Evolutionary conservation across 306 rosid species (phyloP), one percentile per base, ranked within the genome.

Genomic region (Myrica gale): DNA sequence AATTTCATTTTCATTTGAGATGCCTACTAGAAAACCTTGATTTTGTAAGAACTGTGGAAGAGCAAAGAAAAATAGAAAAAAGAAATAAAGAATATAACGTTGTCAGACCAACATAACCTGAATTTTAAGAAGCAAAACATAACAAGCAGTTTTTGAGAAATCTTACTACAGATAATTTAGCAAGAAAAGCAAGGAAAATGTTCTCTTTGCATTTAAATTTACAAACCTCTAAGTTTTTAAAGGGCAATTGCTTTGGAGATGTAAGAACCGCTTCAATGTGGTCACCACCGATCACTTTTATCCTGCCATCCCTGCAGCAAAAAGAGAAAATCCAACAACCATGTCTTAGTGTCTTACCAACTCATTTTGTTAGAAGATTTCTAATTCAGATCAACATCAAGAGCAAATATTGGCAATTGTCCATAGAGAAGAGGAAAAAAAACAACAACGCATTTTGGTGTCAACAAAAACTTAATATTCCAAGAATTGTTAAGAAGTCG

Each of bases 241-340:
- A 87, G 37, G 96, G 85, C 54, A 78, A 79, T 8, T 81, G 80
- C 85, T 90, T 88, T 20, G 89, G 87, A 77, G 92, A 88, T 80
- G 79, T 73, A 62, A 93, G 85, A 83, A 83, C 85, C 70, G 89
- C 98, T 87, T 93, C 96, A 77, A 93, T 84, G 74, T 81, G 84
- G 81, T 88, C 88, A 52, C 92, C 93, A 68, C 97, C 98, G 53
- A 90, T 84, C 70, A 93, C 89, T 85, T 93, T 93, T 84, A 93
- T 91, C 85, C 92, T 86, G 23, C 98, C 98, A 86, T 93, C 97
- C 75, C 98, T 93, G 81, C 90, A 84, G 71, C 71, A 71, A 73
- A 78, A 11, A 71, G 81, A 84, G 67, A 69, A 72, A 76, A 10
- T 4, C 20, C 12, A 21, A 57, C 32, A 26, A 26, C 32, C 1